Percentiles rank a stretch among this genome's conserved stretches.
phyloP scores from a whole-genome alignment of 495 filamentous ascomycete species.

The Aspergillus bertholletiae region DNA sequence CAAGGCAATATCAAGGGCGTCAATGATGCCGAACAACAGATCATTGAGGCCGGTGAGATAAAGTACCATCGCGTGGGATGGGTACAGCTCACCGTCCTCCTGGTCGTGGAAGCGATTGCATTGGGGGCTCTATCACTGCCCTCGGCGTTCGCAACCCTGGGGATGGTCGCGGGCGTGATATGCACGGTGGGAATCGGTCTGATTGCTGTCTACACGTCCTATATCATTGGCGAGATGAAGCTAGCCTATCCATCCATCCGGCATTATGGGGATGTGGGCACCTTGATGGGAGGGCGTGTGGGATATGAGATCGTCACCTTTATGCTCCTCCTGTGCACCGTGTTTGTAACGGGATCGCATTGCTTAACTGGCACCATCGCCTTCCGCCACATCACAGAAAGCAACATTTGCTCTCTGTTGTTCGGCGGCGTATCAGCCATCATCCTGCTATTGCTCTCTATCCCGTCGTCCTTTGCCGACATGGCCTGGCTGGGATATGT shows the following conservation, averaged over 20 bases:
- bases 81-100: slow-evolving; percentile 32
- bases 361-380: slow-evolving; percentile 67
- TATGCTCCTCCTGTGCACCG: slow-evolving; percentile 55
- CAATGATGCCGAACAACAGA: neutral
- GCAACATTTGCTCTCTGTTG: slow-evolving; percentile 57
- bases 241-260: slow-evolving; percentile 57
- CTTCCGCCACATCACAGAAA: slow-evolving; percentile 55
- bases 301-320: slow-evolving; percentile 57
- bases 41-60: slow-evolving; percentile 6
- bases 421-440: slow-evolving; percentile 59
- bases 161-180: slow-evolving; percentile 56
- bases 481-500: slow-evolving; percentile 59
- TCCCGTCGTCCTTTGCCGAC: slow-evolving; percentile 52
- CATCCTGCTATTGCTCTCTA: slow-evolving; percentile 55
- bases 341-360: slow-evolving; percentile 68
- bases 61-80: slow-evolving; percentile 33
- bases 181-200: slow-evolving; percentile 56
- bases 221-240: slow-evolving; percentile 69
- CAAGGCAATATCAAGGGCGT: neutral
- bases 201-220: slow-evolving; percentile 66
- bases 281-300: slow-evolving; percentile 53
- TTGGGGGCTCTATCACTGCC: slow-evolving; percentile 59
- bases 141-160: slow-evolving; percentile 53
- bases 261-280: slow-evolving; percentile 63
- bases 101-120: slow-evolving; percentile 63